phyloP scores from a whole-genome alignment of 2,329 filamentous ascomycete genomes.

The Alternaria triticimaculans region DNA sequence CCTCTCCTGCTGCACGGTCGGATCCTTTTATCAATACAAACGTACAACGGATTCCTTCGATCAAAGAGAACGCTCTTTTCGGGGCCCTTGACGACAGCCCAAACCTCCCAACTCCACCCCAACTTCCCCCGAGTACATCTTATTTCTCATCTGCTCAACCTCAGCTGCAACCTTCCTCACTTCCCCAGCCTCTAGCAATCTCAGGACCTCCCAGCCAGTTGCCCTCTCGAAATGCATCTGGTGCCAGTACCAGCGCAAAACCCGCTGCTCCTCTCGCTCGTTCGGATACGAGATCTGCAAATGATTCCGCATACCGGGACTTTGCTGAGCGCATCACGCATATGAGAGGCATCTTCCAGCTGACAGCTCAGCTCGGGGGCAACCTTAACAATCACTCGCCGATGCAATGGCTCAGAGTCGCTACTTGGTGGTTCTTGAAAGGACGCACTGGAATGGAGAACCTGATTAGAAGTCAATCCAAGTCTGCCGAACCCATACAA shows the following conservation, averaged over 20 bases:
- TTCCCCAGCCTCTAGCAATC: slow-evolving; percentile 13
- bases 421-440: slow-evolving; percentile 88
- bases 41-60: slow-evolving; percentile 20
- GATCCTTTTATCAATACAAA: slow-evolving; percentile 30
- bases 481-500: slow-evolving; percentile 59
- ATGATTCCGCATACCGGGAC: slow-evolving; percentile 63
- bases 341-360: slow-evolving; percentile 75
- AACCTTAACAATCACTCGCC: slow-evolving; percentile 69
- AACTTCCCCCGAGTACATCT: slow-evolving; percentile 24
- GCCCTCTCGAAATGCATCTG: slow-evolving; percentile 26
- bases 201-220: slow-evolving; percentile 16
- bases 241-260: slow-evolving; percentile 16
- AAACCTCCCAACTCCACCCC: slow-evolving; percentile 31
- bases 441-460: slow-evolving; percentile 78
- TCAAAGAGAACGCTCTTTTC: slow-evolving; percentile 24
- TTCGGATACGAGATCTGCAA: slow-evolving; percentile 42
- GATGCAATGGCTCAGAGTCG: slow-evolving; percentile 73
- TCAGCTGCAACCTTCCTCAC: slow-evolving; percentile 16
- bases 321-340: slow-evolving; percentile 76
- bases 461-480: slow-evolving; percentile 70
- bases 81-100: slow-evolving; percentile 26
- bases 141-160: slow-evolving; percentile 17
- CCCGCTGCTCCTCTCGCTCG: slow-evolving; percentile 26
- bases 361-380: slow-evolving; percentile 77
- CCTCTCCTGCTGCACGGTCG: slow-evolving; percentile 26